phyloP scores from a whole-genome alignment of 345 rosid genomes.

The Alliaria petiolata region DNA sequence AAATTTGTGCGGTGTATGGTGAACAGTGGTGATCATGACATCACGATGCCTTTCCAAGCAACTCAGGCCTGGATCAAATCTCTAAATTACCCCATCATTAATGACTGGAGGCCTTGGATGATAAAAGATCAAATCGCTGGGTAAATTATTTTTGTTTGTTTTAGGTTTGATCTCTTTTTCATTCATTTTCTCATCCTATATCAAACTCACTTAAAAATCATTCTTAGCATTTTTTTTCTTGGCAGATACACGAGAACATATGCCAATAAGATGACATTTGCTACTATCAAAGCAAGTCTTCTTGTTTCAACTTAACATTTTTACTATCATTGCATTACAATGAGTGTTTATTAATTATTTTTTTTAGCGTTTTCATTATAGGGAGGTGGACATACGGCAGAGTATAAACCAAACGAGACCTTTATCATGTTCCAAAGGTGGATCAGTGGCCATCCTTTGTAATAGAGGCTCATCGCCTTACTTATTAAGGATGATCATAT shows the following conservation, averaged over 20 bases:
- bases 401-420: background rate
- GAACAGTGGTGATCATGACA: constrained; percentile 57
- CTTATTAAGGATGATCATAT: too few relatives aligned
- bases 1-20: background rate
- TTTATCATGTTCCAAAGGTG: constrained; percentile 23
- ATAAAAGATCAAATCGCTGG: constrained; percentile 45
- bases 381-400: constrained; percentile 13
- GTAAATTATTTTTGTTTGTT: background rate
- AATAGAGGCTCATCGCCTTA: background rate
- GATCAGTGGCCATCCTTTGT: constrained; percentile 21
- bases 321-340: background rate
- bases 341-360: background rate
- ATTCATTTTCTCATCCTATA: background rate
- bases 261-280: constrained; percentile 32
- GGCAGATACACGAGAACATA: constrained; percentile 47
- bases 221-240: background rate
- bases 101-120: constrained; percentile 55
- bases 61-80: constrained; percentile 56
- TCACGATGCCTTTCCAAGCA: constrained; percentile 38
- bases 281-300: constrained; percentile 50
- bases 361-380: background rate
- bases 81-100: constrained; percentile 40
- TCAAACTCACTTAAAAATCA: background rate
- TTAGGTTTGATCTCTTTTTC: background rate
- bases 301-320: background rate